Conservation (phyloP, 306 rosid species). For the Quillaja saponaria region DNA sequence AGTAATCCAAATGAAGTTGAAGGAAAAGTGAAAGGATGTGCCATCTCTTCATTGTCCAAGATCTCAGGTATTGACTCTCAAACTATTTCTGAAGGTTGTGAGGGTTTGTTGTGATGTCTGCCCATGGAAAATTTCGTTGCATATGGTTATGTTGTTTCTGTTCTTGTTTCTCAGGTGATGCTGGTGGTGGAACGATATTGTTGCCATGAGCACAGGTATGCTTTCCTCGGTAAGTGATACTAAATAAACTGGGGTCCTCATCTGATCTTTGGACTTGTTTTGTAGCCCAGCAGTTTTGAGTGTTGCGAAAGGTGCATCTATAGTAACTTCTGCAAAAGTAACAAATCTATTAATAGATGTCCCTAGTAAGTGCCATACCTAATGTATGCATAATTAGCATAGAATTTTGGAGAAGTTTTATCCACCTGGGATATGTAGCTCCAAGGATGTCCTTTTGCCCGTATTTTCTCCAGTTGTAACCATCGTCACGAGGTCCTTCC, state of each 20-base stretch:
- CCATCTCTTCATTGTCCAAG: conserved; percentile 39
- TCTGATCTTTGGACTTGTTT: conserved; percentile 98
- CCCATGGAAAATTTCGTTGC: conserved; percentile 10
- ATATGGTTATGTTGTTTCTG: conserved; percentile 29
- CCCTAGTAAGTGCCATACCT: too few species aligned
- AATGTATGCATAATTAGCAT: too few species aligned
- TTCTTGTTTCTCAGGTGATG: conserved; percentile 64
- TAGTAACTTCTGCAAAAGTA: conserved; percentile 87
- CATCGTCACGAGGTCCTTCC: conserved; percentile 72
- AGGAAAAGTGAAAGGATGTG: conserved; percentile 58
- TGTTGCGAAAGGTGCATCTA: conserved; percentile 85
- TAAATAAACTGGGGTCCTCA: conserved; percentile 70
- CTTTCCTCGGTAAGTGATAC: conserved; percentile 75
- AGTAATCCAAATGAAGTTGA: conserved; percentile 51
- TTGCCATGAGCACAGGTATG: conserved; percentile 74
- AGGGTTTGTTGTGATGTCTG: conserved; percentile 35
- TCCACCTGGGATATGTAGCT: conserved; percentile 76
- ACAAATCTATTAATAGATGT: conserved; percentile 31
- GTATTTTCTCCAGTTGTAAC: conserved; percentile 84
- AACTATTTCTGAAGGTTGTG: conserved; percentile 23
- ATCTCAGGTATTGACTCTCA: conserved; percentile 36
- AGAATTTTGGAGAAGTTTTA: not conserved
- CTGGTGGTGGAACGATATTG: conserved; percentile 42
- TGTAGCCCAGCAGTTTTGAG: conserved; percentile 77
- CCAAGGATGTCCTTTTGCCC: conserved; percentile 90